These are phyloP conservation scores for Chlamydomonas schloesseri DNA, from an alignment of 139 green algal species.

Conservation along the genomic window DNA sequence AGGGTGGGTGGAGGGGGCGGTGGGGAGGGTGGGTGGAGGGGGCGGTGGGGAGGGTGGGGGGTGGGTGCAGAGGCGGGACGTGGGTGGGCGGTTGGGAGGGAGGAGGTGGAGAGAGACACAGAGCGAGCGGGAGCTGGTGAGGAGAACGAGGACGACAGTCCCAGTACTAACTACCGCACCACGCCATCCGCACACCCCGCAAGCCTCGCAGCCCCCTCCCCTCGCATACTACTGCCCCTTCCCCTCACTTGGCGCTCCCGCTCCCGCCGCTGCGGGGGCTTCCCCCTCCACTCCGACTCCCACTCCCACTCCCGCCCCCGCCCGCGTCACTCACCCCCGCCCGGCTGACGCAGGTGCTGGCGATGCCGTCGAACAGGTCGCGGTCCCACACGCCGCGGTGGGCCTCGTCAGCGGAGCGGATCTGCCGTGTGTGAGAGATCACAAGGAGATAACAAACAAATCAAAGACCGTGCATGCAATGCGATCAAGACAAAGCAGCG, in stretches of 20 bases:
- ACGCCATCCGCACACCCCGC: too few relatives aligned
- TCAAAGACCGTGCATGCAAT: too few relatives aligned
- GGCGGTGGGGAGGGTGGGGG: too few relatives aligned
- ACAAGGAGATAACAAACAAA: too few relatives aligned
- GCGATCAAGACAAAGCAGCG: too few relatives aligned
- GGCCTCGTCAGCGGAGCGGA: conserved; percentile 19
- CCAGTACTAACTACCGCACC: too few relatives aligned
- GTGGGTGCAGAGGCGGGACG: too few relatives aligned
- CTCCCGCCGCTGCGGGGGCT: not conserved
- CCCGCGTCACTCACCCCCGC: not conserved
- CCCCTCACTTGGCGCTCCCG: not conserved
- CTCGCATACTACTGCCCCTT: not conserved
- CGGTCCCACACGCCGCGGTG: conserved; percentile 27
- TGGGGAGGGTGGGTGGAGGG: not conserved
- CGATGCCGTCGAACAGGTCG: conserved; percentile 28
- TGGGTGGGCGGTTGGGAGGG: too few relatives aligned
- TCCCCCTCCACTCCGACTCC: not conserved
- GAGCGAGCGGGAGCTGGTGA: too few relatives aligned
- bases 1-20: not conserved
- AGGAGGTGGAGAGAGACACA: too few relatives aligned
- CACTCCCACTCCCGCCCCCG: not conserved
- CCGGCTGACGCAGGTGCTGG: not conserved
- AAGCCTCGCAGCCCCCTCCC: not conserved
- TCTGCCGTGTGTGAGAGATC: not conserved
- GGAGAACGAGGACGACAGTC: too few relatives aligned